Conservation (phyloP, 352 stramenopile genomes). For the Pythium oligandrum region DNA sequence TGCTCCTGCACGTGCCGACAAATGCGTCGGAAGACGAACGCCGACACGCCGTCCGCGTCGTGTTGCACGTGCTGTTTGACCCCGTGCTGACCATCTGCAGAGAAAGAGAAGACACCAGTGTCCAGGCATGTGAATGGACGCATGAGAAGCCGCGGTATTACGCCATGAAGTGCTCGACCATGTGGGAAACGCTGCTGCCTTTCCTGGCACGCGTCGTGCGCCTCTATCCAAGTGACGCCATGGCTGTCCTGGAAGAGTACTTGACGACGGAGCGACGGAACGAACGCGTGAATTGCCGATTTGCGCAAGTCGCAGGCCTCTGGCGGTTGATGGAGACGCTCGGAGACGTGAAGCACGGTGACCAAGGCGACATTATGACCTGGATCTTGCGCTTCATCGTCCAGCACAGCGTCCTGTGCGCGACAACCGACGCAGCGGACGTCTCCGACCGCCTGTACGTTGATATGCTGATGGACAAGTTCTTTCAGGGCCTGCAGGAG, state of each 20-base stretch:
- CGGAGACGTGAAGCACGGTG: conserved; percentile 12
- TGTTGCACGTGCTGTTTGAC: conserved; percentile 41
- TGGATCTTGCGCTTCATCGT: conserved; percentile 25
- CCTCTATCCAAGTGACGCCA: conserved; percentile 22
- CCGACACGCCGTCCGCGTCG: conserved; percentile 11
- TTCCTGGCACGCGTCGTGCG: conserved; percentile 37
- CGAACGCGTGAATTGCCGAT: conserved; percentile 40
- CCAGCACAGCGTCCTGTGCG: conserved; percentile 15
- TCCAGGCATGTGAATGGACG: conserved; percentile 43
- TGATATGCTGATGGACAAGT: conserved; percentile 64
- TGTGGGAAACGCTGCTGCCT: conserved; percentile 57
- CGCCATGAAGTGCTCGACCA: conserved; percentile 50
- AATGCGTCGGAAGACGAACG: not conserved
- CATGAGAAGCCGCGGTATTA: conserved; percentile 50
- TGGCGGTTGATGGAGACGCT: conserved; percentile 52
- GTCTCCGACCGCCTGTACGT: conserved; percentile 15
- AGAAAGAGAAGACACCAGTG: conserved; percentile 13
- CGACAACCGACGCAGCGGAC: not conserved
- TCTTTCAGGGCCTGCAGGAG: conserved; percentile 42
- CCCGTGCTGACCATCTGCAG: conserved; percentile 35
- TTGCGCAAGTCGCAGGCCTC: conserved; percentile 50
- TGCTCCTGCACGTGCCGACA: conserved; percentile 31
- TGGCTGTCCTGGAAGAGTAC: conserved; percentile 17
- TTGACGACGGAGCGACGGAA: not conserved
- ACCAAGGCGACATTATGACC: conserved; percentile 13